A percentile compares a stretch with the other conserved stretches of the same genome.
phyloP scores from a whole-genome alignment of 805 yeast species.

The Schizosaccharomyces octosporus region DNA sequence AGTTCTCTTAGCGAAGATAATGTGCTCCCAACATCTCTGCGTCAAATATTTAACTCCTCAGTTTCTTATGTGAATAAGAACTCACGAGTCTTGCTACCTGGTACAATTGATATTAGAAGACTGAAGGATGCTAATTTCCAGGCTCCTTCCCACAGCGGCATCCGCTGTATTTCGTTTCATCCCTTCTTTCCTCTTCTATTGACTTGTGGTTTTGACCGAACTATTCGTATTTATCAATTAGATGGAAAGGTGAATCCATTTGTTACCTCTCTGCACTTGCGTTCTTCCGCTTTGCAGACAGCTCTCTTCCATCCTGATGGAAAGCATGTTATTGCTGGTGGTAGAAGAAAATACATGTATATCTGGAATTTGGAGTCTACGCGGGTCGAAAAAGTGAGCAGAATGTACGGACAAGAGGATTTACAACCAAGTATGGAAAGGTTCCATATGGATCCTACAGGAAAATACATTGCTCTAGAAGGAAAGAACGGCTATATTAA shows the following conservation, averaged over 20 bases:
- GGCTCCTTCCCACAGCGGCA: constrained; percentile 41
- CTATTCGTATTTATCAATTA: constrained; percentile 64
- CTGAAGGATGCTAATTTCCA: constrained; percentile 65
- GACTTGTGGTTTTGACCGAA: constrained; percentile 81
- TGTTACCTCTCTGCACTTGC: constrained; percentile 59
- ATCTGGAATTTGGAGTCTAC: constrained; percentile 69
- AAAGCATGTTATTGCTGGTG: constrained; percentile 50
- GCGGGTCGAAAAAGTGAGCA: constrained; percentile 54
- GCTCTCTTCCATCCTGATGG: constrained; percentile 38
- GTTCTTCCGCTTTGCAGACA: constrained; percentile 56
- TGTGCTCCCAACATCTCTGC: constrained; percentile 15
- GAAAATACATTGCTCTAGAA: constrained; percentile 43
- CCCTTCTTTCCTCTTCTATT: constrained; percentile 57
- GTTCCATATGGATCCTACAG: constrained; percentile 48
- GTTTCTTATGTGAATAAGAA: constrained; percentile 9
- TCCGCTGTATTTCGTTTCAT: constrained; percentile 74
- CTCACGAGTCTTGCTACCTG: constrained; percentile 39
- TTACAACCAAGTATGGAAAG: constrained; percentile 71
- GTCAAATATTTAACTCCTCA: constrained; percentile 12
- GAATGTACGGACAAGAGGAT: constrained; percentile 76
- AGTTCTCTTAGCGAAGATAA: constrained; percentile 8
- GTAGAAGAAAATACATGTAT: constrained; percentile 77
- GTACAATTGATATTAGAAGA: constrained; percentile 49
- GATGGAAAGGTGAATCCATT: constrained; percentile 67
- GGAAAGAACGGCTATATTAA: constrained; percentile 89